Base-by-base conservation (phyloP, 2,329 filamentous ascomycete species). In the Pseudopyricularia cyperi region DNA sequence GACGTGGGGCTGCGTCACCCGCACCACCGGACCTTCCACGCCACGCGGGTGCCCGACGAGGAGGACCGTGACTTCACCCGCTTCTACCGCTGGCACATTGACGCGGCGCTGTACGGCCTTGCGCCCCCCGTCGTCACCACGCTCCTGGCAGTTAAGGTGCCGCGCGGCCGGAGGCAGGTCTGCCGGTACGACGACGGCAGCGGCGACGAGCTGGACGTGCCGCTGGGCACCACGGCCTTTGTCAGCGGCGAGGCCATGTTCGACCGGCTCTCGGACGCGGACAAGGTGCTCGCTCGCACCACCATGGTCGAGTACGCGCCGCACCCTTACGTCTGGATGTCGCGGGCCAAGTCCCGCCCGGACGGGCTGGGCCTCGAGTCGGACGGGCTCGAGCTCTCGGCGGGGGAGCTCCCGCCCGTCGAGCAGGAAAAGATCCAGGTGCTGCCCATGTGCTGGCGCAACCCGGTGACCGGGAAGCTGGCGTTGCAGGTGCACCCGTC, bases 241-340 rank as follows among this genome's bases (percentile, higher is more conserved):
- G 83, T 80, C 2, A 83, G 77, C 22, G 83, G 83, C 2, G 82
- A 86, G 63, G 72, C 73, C 35, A 87, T 86, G 79, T 89, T 81
- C 65, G 77, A 86, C 48, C 62, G 75, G 12, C 73, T 91, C 9
- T 82, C 77, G 14, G 71, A 77, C 1, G 73, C 75, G 44, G 83
- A 89, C 60, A 77, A 87, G 63, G 73, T 75, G 46, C 86, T 89
- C 58, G 85, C 74, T 1, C 75, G 80, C 50, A 77, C 72, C 5
- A 83, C 83, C 19, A 78, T 73, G 53, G 76, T 88, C 46, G 84
- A 89, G 66, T 90, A 90, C 61, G 85, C 85, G 0, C 75, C 86
- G 3, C 86, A 90, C 59, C 86, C 86, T 5, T 90, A 90, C 65
- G 79, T 90, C 55, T 91, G 86, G 86, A 90, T 90, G 83, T 80